These are phyloP conservation scores for Dictyostelium capitatum DNA, from an alignment of 78 protist genomes.

Conservation along the genomic window DNA sequence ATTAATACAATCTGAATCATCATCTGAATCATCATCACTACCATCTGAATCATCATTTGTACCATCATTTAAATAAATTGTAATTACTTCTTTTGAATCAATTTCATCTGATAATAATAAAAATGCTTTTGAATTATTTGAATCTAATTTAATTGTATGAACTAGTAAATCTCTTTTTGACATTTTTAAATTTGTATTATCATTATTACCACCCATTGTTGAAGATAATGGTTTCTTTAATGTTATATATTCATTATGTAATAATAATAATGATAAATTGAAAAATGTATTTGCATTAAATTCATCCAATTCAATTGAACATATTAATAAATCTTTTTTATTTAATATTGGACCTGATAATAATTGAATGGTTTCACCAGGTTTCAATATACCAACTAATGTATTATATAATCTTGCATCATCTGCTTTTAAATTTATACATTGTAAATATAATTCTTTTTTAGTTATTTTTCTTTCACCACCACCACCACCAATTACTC, in stretches of 20 bases:
- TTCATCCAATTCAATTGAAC: background rate
- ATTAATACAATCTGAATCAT: no score
- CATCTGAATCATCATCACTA: background rate
- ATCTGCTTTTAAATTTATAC: background rate
- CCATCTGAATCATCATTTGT: background rate
- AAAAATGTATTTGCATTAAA: slow-evolving; percentile 1
- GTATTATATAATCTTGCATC: slow-evolving; percentile 17
- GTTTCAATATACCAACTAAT: background rate
- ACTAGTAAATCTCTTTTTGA: background rate
- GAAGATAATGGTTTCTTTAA: background rate
- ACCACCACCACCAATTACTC: background rate
- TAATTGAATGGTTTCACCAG: background rate
- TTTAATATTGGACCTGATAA: background rate
- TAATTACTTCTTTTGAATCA: background rate
- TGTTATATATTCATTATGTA: slow-evolving; percentile 7
- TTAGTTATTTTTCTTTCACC: background rate
- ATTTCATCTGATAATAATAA: slow-evolving; percentile 1
- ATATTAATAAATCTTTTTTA: background rate
- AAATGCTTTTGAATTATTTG: slow-evolving; percentile 4
- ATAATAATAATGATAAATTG: background rate
- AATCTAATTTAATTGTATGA: background rate
- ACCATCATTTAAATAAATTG: background rate
- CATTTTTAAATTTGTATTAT: background rate
- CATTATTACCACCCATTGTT: no score
- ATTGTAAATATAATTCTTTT: background rate